Percentiles rank a stretch among this genome's conserved stretches.
Evolutionary conservation across 306 rosid genomes (phyloP).

Genomic region (Mucuna pruriens): DNA sequence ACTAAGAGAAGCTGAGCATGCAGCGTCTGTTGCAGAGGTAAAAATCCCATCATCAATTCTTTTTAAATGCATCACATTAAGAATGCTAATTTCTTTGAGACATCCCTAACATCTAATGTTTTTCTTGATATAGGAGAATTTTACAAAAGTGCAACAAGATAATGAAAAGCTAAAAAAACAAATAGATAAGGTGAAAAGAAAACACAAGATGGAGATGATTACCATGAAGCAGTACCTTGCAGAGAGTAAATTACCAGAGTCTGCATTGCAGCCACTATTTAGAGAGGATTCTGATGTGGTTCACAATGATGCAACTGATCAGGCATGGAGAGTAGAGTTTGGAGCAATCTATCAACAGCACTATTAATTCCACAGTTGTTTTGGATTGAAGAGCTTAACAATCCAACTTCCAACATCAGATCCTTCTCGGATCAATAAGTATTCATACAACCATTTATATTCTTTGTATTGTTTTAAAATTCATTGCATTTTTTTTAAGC

Average conservation of each 20-base stretch:
- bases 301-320: conserved; percentile 58
- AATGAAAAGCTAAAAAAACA: conserved; percentile 81
- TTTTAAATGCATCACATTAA: conserved; percentile 3
- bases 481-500: conserved; percentile 18
- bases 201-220: conserved; percentile 93
- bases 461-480: conserved; percentile 26
- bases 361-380: conserved; percentile 44
- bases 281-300: conserved; percentile 61
- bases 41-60: conserved; percentile 6
- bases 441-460: conserved; percentile 28
- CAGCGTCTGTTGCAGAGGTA: conserved; percentile 85
- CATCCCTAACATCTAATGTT: neutral
- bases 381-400: neutral
- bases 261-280: conserved; percentile 75
- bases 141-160: conserved; percentile 60
- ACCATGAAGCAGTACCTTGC: conserved; percentile 95
- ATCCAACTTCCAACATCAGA: conserved; percentile 24
- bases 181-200: conserved; percentile 84
- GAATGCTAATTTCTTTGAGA: neutral
- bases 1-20: conserved; percentile 92
- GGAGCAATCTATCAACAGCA: conserved; percentile 97
- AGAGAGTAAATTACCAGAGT: conserved; percentile 84
- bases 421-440: conserved; percentile 53
- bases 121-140: conserved; percentile 64
- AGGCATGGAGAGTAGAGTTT: conserved; percentile 94